Percentiles rank a stretch among this genome's conserved stretches.
Conservation (phyloP, 805 yeast species). For the Monosporozyma unispora region DNA sequence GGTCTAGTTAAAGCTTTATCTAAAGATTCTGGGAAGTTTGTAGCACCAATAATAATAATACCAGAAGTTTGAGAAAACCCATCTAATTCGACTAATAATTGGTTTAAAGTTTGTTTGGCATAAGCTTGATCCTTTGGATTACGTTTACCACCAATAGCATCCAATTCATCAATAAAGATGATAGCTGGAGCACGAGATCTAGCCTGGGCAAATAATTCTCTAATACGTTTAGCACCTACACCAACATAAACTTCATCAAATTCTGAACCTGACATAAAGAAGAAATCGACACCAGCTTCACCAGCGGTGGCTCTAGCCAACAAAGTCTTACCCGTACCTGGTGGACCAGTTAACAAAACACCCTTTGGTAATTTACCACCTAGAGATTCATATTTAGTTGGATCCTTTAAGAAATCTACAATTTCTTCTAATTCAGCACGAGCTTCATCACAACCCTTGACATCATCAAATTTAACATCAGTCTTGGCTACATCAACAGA, state of each 20-base stretch:
- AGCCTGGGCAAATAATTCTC: constrained; percentile 90
- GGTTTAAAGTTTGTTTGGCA: constrained; percentile 95
- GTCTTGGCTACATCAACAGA: constrained; percentile 77
- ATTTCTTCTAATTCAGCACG: constrained; percentile 94
- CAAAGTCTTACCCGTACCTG: constrained; percentile 97
- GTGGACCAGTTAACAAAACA: constrained; percentile 93
- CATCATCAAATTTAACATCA: constrained; percentile 83
- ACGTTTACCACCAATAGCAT: constrained; percentile 97
- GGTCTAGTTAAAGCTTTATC: constrained; percentile 98
- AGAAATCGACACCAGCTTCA: constrained; percentile 97
- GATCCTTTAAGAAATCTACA: constrained; percentile 95
- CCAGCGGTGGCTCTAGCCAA: constrained; percentile 98
- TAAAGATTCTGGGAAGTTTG: constrained; percentile 93
- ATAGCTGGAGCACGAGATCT: constrained; percentile 94
- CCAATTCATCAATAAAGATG: constrained; percentile 93
- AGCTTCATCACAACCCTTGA: constrained; percentile 97
- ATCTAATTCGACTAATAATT: constrained; percentile 88
- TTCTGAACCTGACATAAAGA: constrained; percentile 97
- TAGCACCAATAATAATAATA: constrained; percentile 93
- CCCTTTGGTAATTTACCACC: constrained; percentile 99
- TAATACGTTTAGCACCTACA: constrained; percentile 96
- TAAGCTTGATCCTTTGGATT: constrained; percentile 97
- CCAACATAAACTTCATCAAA: constrained; percentile 98
- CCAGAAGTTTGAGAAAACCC: constrained; percentile 91
- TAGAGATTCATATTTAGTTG: constrained; percentile 87